phyloP scores from a whole-genome alignment of 768 basidiomycete genomes.

The Rhodotorula sphaerocarpa region DNA sequence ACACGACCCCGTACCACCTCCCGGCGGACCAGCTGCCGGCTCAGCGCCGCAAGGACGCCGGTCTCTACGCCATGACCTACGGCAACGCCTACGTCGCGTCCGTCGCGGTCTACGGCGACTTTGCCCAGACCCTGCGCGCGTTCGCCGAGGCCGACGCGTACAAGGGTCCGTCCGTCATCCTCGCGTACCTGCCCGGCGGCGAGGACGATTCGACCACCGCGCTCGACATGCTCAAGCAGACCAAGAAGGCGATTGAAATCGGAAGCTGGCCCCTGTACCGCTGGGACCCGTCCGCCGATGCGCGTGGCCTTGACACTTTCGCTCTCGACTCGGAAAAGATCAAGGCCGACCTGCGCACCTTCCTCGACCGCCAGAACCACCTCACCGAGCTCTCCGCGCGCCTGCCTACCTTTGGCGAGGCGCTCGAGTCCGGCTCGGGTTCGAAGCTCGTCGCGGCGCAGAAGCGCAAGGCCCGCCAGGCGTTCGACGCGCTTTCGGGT shows the following conservation, averaged over 20 bases:
- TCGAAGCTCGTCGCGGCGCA: slow-evolving; percentile 75
- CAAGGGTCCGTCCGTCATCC: slow-evolving; percentile 79
- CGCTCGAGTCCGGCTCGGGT: slow-evolving; percentile 73
- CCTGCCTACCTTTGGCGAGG: slow-evolving; percentile 57
- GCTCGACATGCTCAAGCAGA: slow-evolving; percentile 89
- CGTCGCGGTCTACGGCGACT: slow-evolving; percentile 90
- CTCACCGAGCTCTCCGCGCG: slow-evolving; percentile 71
- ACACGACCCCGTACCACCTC: slow-evolving; percentile 68
- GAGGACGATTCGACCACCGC: slow-evolving; percentile 65
- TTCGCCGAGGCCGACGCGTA: slow-evolving; percentile 83
- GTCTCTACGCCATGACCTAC: slow-evolving; percentile 96
- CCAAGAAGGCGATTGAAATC: slow-evolving; percentile 87
- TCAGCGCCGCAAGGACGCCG: slow-evolving; percentile 88
- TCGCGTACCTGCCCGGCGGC: slow-evolving; percentile 86
- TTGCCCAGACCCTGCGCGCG: slow-evolving; percentile 84
- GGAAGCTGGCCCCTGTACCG: slow-evolving; percentile 98
- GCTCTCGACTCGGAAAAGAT: slow-evolving; percentile 83
- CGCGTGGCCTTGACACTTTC: slow-evolving; percentile 64
- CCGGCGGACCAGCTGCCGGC: slow-evolving; percentile 63
- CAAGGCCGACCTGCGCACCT: slow-evolving; percentile 84
- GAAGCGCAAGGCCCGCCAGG: slow-evolving; percentile 66
- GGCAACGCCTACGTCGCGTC: slow-evolving; percentile 94
- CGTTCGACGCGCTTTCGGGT: slow-evolving; percentile 72
- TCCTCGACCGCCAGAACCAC: slow-evolving; percentile 94
- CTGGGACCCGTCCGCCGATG: slow-evolving; percentile 85